Percentiles rank a stretch among this genome's conserved stretches.
Conservation (phyloP, 345 rosid species). For the Eucalyptus viminalis region DNA sequence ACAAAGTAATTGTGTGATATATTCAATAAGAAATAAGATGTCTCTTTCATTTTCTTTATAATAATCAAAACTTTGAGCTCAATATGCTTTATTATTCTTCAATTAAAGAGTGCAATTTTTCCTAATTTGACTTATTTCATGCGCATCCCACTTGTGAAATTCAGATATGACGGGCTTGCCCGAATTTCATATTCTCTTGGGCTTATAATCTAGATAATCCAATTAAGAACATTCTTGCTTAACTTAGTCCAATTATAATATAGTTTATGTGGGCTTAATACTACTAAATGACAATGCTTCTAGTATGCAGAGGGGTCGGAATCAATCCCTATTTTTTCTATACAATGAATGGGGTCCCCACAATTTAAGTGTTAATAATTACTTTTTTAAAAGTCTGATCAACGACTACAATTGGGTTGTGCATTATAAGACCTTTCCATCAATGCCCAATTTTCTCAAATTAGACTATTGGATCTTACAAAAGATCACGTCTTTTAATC, state of each 20-base stretch:
- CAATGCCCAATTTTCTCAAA: background rate
- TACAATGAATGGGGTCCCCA: background rate
- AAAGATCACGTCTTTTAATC: too few species aligned
- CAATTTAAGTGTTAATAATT: too few species aligned
- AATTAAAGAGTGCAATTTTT: background rate
- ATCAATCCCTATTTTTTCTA: background rate
- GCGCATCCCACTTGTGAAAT: background rate
- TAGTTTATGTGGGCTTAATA: background rate
- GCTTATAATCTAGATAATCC: background rate
- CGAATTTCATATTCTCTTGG: background rate
- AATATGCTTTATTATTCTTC: background rate
- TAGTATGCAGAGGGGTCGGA: background rate
- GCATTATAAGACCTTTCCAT: background rate
- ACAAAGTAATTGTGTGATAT: too few species aligned
- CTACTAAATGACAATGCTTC: background rate
- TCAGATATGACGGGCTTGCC: background rate
- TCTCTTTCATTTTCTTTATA: background rate
- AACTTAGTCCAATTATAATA: background rate
- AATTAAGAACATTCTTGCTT: background rate
- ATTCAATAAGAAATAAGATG: background rate
- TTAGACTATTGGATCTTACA: too few species aligned
- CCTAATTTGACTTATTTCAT: background rate
- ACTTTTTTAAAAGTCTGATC: background rate
- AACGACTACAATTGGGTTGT: background rate
- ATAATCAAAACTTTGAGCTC: background rate